Evolutionary conservation across 768 basidiomycete genomes (phyloP), one percentile per base, ranked within the genome.

Genomic region (Suillus clintonianus): DNA sequence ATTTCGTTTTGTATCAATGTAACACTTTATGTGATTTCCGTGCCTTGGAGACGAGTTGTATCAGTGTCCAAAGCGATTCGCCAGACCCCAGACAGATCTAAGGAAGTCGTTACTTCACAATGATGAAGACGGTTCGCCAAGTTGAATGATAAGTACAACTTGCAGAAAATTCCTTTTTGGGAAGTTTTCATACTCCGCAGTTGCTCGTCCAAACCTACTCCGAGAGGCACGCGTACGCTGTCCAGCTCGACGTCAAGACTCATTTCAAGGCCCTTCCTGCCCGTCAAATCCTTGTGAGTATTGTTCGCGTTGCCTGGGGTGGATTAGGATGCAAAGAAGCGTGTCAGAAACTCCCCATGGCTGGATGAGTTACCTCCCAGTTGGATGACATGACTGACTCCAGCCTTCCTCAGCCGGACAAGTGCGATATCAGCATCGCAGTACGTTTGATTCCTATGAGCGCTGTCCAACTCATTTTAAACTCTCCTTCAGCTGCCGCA

Each of bases 181-280:
- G 56, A 57, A 17, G 4, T 27, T 67, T 75, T 70, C 7, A 62
- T 10, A 69, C 73, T 74, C 74, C 73, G 74, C 66, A 24, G 17
- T 48, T 51, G 41, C 63, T 62, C 58, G 32, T 43, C 39, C n/a
- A 50, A 55, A 59, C 15, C 32, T 67, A 45, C 59, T 43, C 47
- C 59, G n/a, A 41, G 41, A 65, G 42, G 60, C 63, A 39, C 32
- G 68, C 61, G 73, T 67, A 65, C 65, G 67, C 71, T 71, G 73
- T 69, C 74, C 67, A 63, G 71, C 71, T 71, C 78, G 77, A 76
- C 74, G 74, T 78, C 78, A 75, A 79, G 72, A 74, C 77, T 62
- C 59, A 64, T 64, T 60, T 64, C 72, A 69, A 78, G 71, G 72
- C 68, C 65, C 63, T 45, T 58, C 65, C 70, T 68, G 64, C 71